Evolutionary conservation across 129 eudicot genomes (phyloP).

Genomic region (Glebionis coronaria): DNA sequence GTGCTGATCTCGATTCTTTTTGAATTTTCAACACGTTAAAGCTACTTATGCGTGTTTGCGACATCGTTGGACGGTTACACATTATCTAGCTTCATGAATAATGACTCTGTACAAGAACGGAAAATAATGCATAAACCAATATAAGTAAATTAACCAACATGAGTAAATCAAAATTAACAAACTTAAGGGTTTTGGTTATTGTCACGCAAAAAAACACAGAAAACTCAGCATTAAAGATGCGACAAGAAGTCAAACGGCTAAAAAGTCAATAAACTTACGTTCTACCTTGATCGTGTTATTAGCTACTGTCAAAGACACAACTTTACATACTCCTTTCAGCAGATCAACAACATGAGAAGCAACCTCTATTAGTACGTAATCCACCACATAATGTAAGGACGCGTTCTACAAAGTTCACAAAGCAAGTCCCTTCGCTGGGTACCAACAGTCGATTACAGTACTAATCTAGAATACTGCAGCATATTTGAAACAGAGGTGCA

Average conservation of each 20-base stretch:
- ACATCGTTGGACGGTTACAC: too few relatives aligned
- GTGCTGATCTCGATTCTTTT: too few relatives aligned
- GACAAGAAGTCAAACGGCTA: not conserved
- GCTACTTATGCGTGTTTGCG: too few relatives aligned
- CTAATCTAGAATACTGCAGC: constrained; percentile 51
- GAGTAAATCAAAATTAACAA: too few relatives aligned
- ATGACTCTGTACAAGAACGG: too few relatives aligned
- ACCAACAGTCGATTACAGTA: constrained; percentile 20
- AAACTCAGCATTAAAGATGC: constrained; percentile 21
- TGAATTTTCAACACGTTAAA: too few relatives aligned
- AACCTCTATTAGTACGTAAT: constrained; percentile 31
- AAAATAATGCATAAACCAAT: too few relatives aligned
- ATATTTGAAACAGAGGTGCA: constrained; percentile 54
- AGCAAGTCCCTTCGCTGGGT: constrained; percentile 37
- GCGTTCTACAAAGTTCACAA: constrained; percentile 57
- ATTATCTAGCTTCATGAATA: too few relatives aligned
- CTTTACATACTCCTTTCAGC: constrained; percentile 38
- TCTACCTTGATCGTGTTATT: constrained; percentile 52
- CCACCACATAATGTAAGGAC: constrained; percentile 48
- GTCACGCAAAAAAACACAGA: constrained; percentile 1
- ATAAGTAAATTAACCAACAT: too few relatives aligned
- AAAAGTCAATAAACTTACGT: not conserved
- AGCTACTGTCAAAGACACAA: constrained; percentile 36
- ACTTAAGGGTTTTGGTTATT: too few relatives aligned
- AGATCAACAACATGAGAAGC: constrained; percentile 44